A percentile compares a stretch with the other conserved stretches of the same genome.
Evolutionary conservation across 257 asterid species (phyloP).

Genomic region (Lycium barbarum): DNA sequence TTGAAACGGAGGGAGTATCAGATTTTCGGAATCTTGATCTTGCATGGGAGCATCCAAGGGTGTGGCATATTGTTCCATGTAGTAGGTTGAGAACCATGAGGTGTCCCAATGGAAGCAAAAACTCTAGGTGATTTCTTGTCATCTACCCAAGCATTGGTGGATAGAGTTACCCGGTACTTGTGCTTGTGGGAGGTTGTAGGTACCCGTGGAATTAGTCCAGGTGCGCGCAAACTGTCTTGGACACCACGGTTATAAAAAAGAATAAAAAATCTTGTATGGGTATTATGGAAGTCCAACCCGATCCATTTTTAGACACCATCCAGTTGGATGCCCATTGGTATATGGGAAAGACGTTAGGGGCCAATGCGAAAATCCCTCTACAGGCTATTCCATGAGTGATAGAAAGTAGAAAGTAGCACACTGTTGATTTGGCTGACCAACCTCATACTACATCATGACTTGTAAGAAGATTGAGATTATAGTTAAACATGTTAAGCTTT

Average conservation of each 20-base stretch:
- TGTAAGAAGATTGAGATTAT: conserved; percentile 3
- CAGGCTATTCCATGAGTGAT: conserved; percentile 15
- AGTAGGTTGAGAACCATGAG: no score
- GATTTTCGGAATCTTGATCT: neutral
- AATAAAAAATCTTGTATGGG: neutral
- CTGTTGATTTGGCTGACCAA: conserved; percentile 26
- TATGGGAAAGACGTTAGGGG: neutral
- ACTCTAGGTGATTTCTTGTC: no score
- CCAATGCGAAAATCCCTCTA: neutral
- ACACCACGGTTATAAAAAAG: no score
- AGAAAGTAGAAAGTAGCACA: conserved; percentile 24
- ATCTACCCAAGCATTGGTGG: no score
- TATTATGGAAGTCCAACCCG: neutral
- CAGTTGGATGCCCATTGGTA: neutral
- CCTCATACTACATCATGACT: conserved; percentile 12
- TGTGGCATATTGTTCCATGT: no score
- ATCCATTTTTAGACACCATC: neutral
- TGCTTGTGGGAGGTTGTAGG: no score
- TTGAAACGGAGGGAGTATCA: neutral
- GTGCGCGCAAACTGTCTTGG: no score
- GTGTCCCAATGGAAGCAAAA: no score
- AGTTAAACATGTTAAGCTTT: neutral
- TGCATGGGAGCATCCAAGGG: neutral
- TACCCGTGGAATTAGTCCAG: no score
- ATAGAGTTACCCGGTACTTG: no score